Evolutionary conservation across 2,329 filamentous ascomycete genomes (phyloP), one percentile per base, ranked within the genome.

Genomic region (Aspergillus ochraceoroseus): DNA sequence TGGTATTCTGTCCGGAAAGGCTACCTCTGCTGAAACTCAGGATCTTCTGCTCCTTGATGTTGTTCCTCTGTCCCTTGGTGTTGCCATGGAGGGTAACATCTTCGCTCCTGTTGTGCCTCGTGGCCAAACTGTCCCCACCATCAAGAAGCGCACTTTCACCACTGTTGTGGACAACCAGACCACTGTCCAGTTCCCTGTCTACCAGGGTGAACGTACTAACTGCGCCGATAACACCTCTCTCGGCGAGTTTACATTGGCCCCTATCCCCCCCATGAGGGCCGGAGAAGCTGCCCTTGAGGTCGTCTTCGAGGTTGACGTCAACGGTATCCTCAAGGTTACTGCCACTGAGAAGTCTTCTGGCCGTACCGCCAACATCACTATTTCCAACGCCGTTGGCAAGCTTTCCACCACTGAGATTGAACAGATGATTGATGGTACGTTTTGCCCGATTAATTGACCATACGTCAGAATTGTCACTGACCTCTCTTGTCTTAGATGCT

Each of bases 21-120:
- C 92, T 58, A 92, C 87, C 54, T 94, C 88, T 33, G 87, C 87
- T 58, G 92, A 96, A 64, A 95, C 90, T 48, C 79, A 85, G 49
- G 92, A 96, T 68, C 84, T 98, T 54, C 83, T 98, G 51, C 83
- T 98, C 50, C 80, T 98, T 63, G 92, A 98, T 71, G 92, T 98
- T 62, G 83, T 89, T 62, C 92, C 92, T 57, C 85, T 98, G 50
- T 95, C 88, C 49, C 85, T 98, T 20, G 92, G 92, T 84, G 90
- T 98, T 56, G 92, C 90, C 65, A 98, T 96, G 92, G 92, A 96
- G 77, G 90, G 92, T 56, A 95, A 95, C 77, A 95, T 96, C 71
- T 96, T 95, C 66, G 90, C 90, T 41, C 86, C 87, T 36, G 90
- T 96, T 52, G 88, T 98, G 55, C 74, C 85, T 50, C 83, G 85